Percentiles rank a stretch among this genome's conserved stretches.
Evolutionary conservation across 495 filamentous ascomycete species (phyloP).

Genomic region (Durotheca rogersii): DNA sequence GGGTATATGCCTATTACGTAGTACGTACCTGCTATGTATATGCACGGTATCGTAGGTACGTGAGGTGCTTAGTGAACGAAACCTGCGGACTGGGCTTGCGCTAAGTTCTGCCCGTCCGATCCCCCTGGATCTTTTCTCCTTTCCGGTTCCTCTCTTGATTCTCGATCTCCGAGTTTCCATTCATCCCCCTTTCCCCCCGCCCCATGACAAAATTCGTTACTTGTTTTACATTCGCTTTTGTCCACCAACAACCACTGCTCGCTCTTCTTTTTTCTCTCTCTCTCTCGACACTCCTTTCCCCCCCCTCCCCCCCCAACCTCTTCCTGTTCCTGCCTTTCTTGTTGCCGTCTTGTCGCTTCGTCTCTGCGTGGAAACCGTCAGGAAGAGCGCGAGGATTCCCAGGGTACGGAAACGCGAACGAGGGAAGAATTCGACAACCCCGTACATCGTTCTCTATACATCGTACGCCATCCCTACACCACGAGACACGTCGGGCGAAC

Average conservation of each 20-base stretch:
- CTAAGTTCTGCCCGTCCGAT: conserved; percentile 30
- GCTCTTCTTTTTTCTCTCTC: conserved; percentile 23
- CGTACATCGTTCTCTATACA: too few relatives aligned
- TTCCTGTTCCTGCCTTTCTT: conserved; percentile 24
- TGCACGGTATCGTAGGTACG: too few relatives aligned
- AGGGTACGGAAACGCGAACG: conserved; percentile 15
- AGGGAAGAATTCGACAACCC: neutral
- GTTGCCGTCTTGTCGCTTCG: conserved; percentile 23
- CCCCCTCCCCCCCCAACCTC: conserved; percentile 24
- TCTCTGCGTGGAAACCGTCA: conserved; percentile 27
- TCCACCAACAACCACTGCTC: conserved; percentile 23
- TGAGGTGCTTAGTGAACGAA: too few relatives aligned
- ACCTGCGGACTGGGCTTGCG: conserved; percentile 18
- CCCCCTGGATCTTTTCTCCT: conserved; percentile 30
- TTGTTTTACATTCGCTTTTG: conserved; percentile 38
- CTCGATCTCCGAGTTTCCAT: conserved; percentile 32
- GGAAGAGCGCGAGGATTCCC: conserved; percentile 16
- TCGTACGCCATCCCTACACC: too few relatives aligned
- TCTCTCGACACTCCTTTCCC: conserved; percentile 24
- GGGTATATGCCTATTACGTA: too few relatives aligned
- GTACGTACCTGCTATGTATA: too few relatives aligned
- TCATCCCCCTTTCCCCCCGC: conserved; percentile 29
- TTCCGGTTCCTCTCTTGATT: conserved; percentile 39
- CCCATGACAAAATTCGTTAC: conserved; percentile 33
- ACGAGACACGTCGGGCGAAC: too few relatives aligned